Base-by-base conservation (phyloP, 176 grass and related monocot species). In the Eleusine indica region DNA sequence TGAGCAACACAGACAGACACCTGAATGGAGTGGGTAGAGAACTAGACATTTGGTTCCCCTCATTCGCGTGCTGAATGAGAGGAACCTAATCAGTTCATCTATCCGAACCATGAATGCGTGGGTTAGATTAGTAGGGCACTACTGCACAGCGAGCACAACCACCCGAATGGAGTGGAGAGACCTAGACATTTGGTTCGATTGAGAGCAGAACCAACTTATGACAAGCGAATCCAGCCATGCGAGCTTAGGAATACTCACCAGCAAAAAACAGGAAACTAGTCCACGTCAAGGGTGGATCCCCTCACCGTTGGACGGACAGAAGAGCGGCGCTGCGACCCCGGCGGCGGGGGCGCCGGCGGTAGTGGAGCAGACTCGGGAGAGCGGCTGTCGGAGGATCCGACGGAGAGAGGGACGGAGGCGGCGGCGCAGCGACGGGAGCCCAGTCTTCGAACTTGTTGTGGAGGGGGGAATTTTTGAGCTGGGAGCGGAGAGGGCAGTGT, bases 391-490 rank as follows among this genome's bases (percentile, higher is more conserved):
- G 74, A 40, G 57, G 41, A 66, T 66, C 40, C 38, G n/a, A 22
- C 54, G 57, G 74, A 19, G 54, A 43, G 38, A 40, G 56, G 60
- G 28, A 64, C 14, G 39, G n/a, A 12, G 64, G 35, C 35, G 22
- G 75, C 76, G 60, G 75, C 75, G 58, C 3, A n/a, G 40, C 39
- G 75, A 22, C 39, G 58, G 9, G 62, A 39, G 61, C 29, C 43
- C n/a, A 39, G 77, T 44, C 28, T 68, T 68, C 51, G 46, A 48
- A 68, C 22, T 21, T 21, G 77, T 5, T 4, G 47, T 40, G 30
- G 77, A 40, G 77, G 39, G 51, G 83, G 3, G 3, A 17, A 70
- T 18, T 84, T 83, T 76, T 68, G 47, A 84, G 82, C 72, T 76
- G 60, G 35, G 62, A 54, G 13, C 14, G 58, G 39, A 57, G 78